phyloP scores from a whole-genome alignment of 2,329 filamentous ascomycete genomes.

The Monilinia vaccinii-corymbosi region DNA sequence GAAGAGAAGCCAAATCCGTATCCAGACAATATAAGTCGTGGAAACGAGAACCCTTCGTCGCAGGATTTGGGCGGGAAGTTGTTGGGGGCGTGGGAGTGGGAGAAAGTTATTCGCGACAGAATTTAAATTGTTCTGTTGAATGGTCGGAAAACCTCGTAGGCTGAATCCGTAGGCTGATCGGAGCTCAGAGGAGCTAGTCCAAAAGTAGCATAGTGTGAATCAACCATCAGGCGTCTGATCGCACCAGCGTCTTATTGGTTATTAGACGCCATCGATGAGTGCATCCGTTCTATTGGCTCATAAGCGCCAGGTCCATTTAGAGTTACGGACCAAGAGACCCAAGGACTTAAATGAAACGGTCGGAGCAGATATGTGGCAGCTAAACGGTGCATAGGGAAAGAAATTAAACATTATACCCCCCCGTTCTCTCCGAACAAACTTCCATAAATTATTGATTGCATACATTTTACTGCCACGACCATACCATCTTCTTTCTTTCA shows the following conservation, averaged over 20 bases:
- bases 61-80: neutral
- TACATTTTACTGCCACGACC: neutral
- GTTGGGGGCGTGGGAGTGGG: constrained; percentile 6
- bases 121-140: constrained; percentile 18
- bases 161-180: constrained; percentile 4
- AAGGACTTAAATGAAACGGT: neutral
- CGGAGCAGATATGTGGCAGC: constrained; percentile 6
- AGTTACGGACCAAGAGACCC: neutral
- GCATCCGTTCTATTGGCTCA: neutral
- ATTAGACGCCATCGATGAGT: neutral
- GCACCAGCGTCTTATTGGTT: neutral
- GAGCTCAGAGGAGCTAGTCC: neutral
- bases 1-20: constrained; percentile 11
- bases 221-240: too few species aligned
- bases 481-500: neutral
- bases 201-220: neutral
- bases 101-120: constrained; percentile 12
- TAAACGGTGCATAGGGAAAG: neutral
- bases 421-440: neutral
- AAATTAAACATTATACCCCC: neutral
- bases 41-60: constrained; percentile 18
- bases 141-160: constrained; percentile 16
- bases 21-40: constrained; percentile 23
- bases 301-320: neutral
- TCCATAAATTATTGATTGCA: neutral